These are phyloP conservation scores for Trichoderma sp. DNA, from an alignment of 2,329 filamentous ascomycete species.

Conservation along the genomic window DNA sequence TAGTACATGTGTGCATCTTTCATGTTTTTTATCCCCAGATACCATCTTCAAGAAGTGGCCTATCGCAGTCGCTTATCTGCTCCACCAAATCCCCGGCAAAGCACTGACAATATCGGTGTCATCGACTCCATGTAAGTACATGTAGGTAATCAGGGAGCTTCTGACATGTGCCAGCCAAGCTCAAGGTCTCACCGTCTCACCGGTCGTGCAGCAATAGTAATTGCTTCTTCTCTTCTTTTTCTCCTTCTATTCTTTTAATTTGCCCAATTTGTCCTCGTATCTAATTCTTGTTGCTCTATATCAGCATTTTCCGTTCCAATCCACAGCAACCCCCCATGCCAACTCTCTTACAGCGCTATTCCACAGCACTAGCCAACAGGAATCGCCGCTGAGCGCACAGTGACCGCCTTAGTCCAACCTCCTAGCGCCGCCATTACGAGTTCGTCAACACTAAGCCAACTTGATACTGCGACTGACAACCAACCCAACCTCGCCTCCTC, in stretches of 20 bases:
- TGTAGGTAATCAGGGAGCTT: not conserved
- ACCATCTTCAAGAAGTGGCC: not conserved
- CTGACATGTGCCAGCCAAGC: not conserved
- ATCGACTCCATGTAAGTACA: not conserved
- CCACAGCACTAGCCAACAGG: not conserved
- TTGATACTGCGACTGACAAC: conserved; percentile 4
- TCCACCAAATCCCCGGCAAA: not conserved
- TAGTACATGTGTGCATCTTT: not conserved
- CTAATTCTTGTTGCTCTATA: not conserved
- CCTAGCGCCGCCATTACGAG: not conserved
- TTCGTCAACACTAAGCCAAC: not conserved
- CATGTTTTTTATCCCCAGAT: not conserved
- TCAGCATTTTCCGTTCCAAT: not conserved
- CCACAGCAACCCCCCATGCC: not conserved
- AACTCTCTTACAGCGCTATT: not conserved
- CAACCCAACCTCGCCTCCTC: conserved; percentile 13
- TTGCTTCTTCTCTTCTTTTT: not conserved
- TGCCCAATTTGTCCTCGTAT: not conserved
- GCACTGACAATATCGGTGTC: not conserved
- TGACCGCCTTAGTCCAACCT: not conserved
- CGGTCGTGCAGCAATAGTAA: not conserved
- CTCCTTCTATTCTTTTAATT: not conserved
- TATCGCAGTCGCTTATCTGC: not conserved
- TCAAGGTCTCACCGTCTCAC: conserved; percentile 7
- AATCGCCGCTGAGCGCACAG: conserved; percentile 2